A percentile compares a stretch with the other conserved stretches of the same genome.
phyloP scores from a whole-genome alignment of 2,329 filamentous ascomycete genomes.

The Ophiocordyceps camponoti-floridani region DNA sequence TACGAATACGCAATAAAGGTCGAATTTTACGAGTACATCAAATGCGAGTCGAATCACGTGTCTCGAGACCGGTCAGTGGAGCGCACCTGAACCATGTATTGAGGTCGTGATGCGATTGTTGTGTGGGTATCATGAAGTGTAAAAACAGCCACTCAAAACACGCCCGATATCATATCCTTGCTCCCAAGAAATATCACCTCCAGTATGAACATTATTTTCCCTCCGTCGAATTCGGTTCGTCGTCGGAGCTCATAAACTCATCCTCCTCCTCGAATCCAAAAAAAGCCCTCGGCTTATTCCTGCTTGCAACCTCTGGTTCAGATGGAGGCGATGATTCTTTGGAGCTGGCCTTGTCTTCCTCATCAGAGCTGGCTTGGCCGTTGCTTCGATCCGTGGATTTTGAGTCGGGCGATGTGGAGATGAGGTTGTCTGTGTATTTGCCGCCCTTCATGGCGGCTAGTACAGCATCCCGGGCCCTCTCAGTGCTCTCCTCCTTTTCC shows the following conservation, averaged over 20 bases:
- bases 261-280: slow-evolving; percentile 70
- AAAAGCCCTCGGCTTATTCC: slow-evolving; percentile 30
- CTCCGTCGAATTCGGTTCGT: slow-evolving; percentile 26
- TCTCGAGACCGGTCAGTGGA: too few species aligned
- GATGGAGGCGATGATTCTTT: slow-evolving; percentile 31
- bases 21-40: too few species aligned
- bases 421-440: slow-evolving; percentile 40
- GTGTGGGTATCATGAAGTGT: neutral
- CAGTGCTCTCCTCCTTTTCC: slow-evolving; percentile 75
- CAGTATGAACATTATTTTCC: neutral
- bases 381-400: slow-evolving; percentile 17
- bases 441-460: slow-evolving; percentile 50
- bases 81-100: too few species aligned
- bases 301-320: slow-evolving; percentile 19
- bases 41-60: too few species aligned
- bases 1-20: too few species aligned
- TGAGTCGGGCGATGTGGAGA: slow-evolving; percentile 32
- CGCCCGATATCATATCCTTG: neutral
- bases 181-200: slow-evolving; percentile 1
- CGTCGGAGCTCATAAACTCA: slow-evolving; percentile 51
- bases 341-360: slow-evolving; percentile 20
- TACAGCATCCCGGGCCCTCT: slow-evolving; percentile 65
- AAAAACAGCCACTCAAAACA: neutral
- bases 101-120: neutral
- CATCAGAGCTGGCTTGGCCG: slow-evolving; percentile 13